Evolutionary conservation across 73 alveolate genomes (phyloP).

Genomic region (Paramecium octaurelia): DNA sequence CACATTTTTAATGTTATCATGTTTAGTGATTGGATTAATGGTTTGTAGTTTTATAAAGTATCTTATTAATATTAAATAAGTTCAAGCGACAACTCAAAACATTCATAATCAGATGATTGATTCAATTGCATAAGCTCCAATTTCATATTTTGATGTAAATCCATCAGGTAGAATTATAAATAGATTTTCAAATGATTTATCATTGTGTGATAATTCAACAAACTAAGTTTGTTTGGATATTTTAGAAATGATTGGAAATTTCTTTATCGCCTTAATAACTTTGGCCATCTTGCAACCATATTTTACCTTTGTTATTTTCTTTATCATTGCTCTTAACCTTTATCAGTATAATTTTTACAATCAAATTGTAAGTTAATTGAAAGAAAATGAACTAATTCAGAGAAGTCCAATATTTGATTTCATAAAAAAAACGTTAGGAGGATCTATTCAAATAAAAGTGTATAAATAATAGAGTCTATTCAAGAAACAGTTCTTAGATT

Average conservation of each 20-base stretch:
- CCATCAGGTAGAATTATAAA: conserved; percentile 47
- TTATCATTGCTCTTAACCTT: not conserved
- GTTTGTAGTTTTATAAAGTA: not conserved
- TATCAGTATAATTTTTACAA: not conserved
- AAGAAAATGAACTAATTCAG: not conserved
- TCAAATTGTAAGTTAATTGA: not conserved
- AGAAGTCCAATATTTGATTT: conserved; percentile 39
- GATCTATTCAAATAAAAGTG: not conserved
- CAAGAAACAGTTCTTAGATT: not conserved
- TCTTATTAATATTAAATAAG: not conserved
- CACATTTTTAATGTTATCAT: not conserved
- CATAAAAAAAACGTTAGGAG: conserved; percentile 1
- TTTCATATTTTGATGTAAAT: conserved; percentile 9
- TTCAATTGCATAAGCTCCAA: conserved; percentile 41
- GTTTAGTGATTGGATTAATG: not conserved
- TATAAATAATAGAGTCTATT: not conserved
- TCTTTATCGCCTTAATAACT: conserved; percentile 17
- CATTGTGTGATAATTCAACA: conserved; percentile 19
- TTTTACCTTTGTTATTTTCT: not conserved
- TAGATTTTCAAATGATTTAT: conserved; percentile 38
- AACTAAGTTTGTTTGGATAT: not conserved
- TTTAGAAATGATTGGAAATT: not conserved
- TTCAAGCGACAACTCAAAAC: not conserved
- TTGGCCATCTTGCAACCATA: conserved; percentile 7
- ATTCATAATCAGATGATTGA: conserved; percentile 44